These are phyloP conservation scores for Sclerotinia minor DNA, from an alignment of 2,329 filamentous ascomycete genomes.

Conservation along the genomic window DNA sequence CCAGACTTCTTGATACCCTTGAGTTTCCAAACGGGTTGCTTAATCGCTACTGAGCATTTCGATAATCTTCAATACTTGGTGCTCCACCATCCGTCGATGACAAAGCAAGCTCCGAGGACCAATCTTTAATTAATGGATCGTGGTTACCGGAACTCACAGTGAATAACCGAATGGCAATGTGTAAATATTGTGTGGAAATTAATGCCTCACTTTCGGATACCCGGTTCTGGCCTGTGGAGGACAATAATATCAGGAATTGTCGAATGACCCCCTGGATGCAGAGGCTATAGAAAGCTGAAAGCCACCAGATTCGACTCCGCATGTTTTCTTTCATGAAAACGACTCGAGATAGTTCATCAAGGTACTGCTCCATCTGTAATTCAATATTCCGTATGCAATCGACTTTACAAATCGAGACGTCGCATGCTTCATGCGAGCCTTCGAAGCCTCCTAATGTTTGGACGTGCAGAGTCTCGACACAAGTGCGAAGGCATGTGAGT, in stretches of 20 bases:
- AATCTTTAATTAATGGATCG: slow-evolving; percentile 21
- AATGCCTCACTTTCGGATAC: background rate
- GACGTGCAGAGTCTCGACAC: slow-evolving; percentile 27
- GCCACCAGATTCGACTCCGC: slow-evolving; percentile 27
- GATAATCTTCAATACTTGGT: slow-evolving; percentile 16
- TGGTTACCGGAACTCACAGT: slow-evolving; percentile 28
- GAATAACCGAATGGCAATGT: slow-evolving; percentile 24
- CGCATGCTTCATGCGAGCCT: slow-evolving; percentile 12
- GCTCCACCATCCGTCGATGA: background rate
- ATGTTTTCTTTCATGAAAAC: slow-evolving; percentile 31
- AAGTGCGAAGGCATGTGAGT: slow-evolving; percentile 31
- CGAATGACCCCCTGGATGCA: slow-evolving; percentile 29
- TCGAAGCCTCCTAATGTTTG: slow-evolving; percentile 10
- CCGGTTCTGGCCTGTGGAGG: background rate
- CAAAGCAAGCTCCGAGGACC: background rate
- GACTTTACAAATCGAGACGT: slow-evolving; percentile 26
- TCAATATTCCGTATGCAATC: slow-evolving; percentile 23
- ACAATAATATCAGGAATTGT: slow-evolving; percentile 16
- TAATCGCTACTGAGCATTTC: slow-evolving; percentile 8
- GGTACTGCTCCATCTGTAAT: slow-evolving; percentile 25
- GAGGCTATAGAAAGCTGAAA: slow-evolving; percentile 32
- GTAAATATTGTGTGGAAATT: slow-evolving; percentile 23
- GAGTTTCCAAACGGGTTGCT: slow-evolving; percentile 6
- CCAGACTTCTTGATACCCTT: slow-evolving; percentile 13
- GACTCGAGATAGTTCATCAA: slow-evolving; percentile 28